Base-by-base conservation (phyloP, 2,329 filamentous ascomycete species). In the Westerdykella sp. region DNA sequence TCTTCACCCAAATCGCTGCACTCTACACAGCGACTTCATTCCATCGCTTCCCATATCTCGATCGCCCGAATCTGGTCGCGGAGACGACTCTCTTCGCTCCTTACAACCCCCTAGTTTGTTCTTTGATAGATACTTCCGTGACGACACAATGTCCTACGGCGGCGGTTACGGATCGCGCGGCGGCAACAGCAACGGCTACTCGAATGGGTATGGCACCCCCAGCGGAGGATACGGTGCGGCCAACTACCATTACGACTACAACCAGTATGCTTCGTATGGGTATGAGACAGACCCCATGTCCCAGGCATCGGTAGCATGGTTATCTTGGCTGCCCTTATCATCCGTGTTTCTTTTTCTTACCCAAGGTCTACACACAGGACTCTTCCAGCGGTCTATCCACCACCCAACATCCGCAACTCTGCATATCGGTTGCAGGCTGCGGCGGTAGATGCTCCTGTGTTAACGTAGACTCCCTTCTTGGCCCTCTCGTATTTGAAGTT, bases 141-240 rank as follows among this genome's bases (percentile, higher is more conserved):
- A 50, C 46, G 46, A 46, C 63, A 78, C 62, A 65, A 87, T 87
- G 84, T 86, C 84, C 71, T 85, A 87, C 79, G 77, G 80, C 61
- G 65, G 66, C 45, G 63, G 66, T 43, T 59, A 62, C 50, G 59
- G 63, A 46, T 76, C 74, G 44, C 67, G 71, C 48, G 60, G 60
- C 37, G 65, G 73, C 53, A 65, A 69, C 54, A 64, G 64, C 43
- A 70, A 72, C 53, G 67, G 69, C 48, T 70, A 70, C 51, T 73
- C 74, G 51, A 75, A 78, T 63, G 75, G 76, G 66, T 76, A 78
- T 60, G 76, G 60, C 42, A 52, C 56, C 48, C 64, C 61, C 55
- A 65, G 57, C 40, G 54, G 63, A 60, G 69, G 69, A 54, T 68
- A 71, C 50, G 70, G 68, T 50, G 69, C 70, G 53, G 70, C 71